Evolutionary conservation across 23 red algal genomes (phyloP).

Genomic region (Pyropia yezoensis): DNA sequence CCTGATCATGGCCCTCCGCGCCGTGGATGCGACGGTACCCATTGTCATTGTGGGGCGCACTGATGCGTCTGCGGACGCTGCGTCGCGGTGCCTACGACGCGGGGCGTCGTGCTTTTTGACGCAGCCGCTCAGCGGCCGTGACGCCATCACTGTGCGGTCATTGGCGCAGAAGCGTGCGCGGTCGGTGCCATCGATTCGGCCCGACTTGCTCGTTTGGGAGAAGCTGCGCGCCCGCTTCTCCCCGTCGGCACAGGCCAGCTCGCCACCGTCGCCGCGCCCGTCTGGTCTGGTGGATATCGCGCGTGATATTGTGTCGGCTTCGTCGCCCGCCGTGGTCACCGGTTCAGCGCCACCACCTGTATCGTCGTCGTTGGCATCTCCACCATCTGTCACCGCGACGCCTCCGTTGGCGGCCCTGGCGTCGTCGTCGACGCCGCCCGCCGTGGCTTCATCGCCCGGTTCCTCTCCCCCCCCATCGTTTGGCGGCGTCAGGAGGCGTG

Average conservation of each 20-base stretch:
- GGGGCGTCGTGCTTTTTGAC: slow-evolving; percentile 2
- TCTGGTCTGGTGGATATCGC: slow-evolving; percentile 1
- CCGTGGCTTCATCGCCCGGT: neutral
- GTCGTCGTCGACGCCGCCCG: neutral
- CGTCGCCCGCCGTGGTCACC: neutral
- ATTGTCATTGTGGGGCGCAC: slow-evolving; percentile 8
- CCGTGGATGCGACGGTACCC: neutral
- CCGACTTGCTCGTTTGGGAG: too few species aligned
- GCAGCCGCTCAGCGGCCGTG: neutral
- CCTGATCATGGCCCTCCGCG: too few species aligned
- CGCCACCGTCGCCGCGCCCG: neutral
- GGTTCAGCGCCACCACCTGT: neutral
- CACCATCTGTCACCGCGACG: neutral
- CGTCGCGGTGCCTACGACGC: neutral
- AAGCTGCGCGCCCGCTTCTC: neutral
- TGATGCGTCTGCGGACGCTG: neutral
- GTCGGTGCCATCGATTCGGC: neutral
- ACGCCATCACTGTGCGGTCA: neutral
- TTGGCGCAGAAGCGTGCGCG: slow-evolving; percentile 3
- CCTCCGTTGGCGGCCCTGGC: neutral
- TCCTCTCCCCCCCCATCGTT: neutral
- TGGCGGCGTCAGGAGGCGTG: neutral
- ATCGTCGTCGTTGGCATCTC: neutral
- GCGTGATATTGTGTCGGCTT: neutral
- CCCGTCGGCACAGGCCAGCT: neutral